Evolutionary conservation across 306 rosid species (phyloP).

Genomic region (Cajanus cajan): DNA sequence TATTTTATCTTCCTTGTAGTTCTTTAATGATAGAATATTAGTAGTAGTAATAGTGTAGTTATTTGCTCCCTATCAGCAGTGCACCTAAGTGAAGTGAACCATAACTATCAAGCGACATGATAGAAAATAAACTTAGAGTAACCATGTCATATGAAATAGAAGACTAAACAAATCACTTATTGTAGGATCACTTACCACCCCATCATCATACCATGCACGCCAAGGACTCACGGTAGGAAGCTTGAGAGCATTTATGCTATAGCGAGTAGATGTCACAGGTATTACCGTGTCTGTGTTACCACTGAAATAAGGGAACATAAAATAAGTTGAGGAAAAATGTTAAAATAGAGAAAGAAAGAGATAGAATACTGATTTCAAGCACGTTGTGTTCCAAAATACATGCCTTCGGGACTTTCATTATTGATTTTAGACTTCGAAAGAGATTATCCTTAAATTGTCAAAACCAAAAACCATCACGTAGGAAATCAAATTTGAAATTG

Average conservation of each 20-base stretch:
- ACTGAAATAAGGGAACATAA: conserved; percentile 46
- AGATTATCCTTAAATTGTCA: neutral
- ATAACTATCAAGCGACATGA: neutral
- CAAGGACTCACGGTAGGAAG: conserved; percentile 67
- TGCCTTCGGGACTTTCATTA: neutral
- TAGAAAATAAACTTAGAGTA: neutral
- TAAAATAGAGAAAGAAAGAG: neutral
- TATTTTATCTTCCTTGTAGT: too few species aligned
- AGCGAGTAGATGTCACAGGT: conserved; percentile 83
- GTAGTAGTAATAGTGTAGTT: too few species aligned
- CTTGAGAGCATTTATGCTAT: conserved; percentile 66
- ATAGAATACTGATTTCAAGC: neutral
- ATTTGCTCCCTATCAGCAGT: neutral
- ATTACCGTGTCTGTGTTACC: conserved; percentile 75
- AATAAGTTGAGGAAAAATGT: neutral
- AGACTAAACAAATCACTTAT: neutral
- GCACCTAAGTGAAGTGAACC: neutral
- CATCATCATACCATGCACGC: conserved; percentile 83
- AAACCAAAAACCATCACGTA: neutral
- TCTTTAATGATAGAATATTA: too few species aligned
- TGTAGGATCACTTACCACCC: conserved; percentile 46
- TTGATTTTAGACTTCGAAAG: neutral
- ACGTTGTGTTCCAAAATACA: neutral
- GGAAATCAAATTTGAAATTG: neutral
- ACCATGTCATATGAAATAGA: neutral